Evolutionary conservation across 1,284 basidiomycete genomes (phyloP).

Genomic region (Spongiforma sp.): DNA sequence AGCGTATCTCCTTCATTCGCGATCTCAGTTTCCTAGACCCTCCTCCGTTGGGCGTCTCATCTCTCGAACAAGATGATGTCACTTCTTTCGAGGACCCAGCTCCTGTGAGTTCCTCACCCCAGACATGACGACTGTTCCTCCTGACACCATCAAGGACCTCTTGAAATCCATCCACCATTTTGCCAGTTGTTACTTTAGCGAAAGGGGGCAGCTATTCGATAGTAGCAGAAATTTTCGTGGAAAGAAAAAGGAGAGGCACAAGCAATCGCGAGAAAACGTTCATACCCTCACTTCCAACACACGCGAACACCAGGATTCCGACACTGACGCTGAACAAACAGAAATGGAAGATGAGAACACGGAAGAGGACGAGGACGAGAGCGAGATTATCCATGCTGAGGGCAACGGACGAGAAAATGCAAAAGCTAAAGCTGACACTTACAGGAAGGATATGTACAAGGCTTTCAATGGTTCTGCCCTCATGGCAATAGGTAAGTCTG

Average conservation of each 20-base stretch:
- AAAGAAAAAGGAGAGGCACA: conserved; percentile 40
- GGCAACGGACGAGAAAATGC: conserved; percentile 15
- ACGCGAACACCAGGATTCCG: conserved; percentile 8
- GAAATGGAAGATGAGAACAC: conserved; percentile 27
- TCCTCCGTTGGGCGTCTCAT: conserved; percentile 12
- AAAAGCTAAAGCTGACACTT: conserved; percentile 22
- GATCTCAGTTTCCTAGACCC: conserved; percentile 46
- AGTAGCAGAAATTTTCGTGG: conserved; percentile 51
- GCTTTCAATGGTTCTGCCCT: conserved; percentile 73
- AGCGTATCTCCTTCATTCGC: conserved; percentile 43
- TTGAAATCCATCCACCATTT: conserved; percentile 74
- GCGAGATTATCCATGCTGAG: conserved; percentile 13
- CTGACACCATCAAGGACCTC: conserved; percentile 55
- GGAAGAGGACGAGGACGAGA: conserved; percentile 32
- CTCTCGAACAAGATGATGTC: conserved; percentile 10
- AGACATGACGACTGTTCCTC: conserved; percentile 1
- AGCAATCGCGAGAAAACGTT: conserved; percentile 21
- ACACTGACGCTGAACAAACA: conserved; percentile 22
- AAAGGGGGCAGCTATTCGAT: conserved; percentile 62
- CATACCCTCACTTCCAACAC: conserved; percentile 27
- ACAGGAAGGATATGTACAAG: conserved; percentile 70
- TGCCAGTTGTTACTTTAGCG: conserved; percentile 64
- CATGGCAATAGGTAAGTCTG: conserved; percentile 73
- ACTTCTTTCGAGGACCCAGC: conserved; percentile 44
- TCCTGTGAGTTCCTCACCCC: conserved; percentile 45